phyloP scores from a whole-genome alignment of 192 early-diverging fungal genomes.

The Coemansia sp. region DNA sequence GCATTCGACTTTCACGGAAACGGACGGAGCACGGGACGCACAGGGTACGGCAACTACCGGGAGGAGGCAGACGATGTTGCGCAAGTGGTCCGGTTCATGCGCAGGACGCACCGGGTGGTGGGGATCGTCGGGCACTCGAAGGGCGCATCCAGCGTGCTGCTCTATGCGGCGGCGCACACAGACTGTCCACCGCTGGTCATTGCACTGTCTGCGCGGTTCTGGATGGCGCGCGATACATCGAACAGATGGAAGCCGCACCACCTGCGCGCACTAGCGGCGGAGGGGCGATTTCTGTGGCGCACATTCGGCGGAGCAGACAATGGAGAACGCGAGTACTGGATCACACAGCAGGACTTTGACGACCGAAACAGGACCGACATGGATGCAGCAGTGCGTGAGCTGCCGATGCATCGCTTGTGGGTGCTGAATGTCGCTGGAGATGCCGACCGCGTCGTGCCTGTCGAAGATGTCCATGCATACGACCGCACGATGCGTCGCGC shows the following conservation, averaged over 20 bases:
- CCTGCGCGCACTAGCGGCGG: conserved; percentile 21
- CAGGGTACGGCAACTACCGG: conserved; percentile 58
- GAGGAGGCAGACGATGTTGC: conserved; percentile 55
- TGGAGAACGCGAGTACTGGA: conserved; percentile 41
- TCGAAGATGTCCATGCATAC: conserved; percentile 49
- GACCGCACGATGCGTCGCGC: conserved; percentile 35
- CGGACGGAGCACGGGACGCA: conserved; percentile 56
- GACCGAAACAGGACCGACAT: conserved; percentile 43
- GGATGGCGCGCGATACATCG: conserved; percentile 45
- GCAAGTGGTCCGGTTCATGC: conserved; percentile 35
- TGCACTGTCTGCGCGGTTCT: conserved; percentile 55
- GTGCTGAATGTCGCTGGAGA: conserved; percentile 56
- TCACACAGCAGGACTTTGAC: conserved; percentile 30
- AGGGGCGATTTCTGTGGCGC: conserved; percentile 56
- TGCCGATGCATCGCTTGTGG: conserved; percentile 38
- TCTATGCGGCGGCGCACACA: conserved; percentile 52
- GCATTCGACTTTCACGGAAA: conserved; percentile 62
- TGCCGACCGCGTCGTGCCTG: conserved; percentile 53
- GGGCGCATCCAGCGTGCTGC: conserved; percentile 53
- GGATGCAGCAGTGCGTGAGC: conserved; percentile 36
- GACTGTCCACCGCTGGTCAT: conserved; percentile 49
- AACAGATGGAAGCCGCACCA: conserved; percentile 54
- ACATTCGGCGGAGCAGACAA: conserved; percentile 32
- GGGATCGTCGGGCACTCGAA: conserved; percentile 59
- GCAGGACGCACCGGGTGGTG: conserved; percentile 23